Conservation (phyloP, 768 basidiomycete species). For the Auriculariales sp. region DNA sequence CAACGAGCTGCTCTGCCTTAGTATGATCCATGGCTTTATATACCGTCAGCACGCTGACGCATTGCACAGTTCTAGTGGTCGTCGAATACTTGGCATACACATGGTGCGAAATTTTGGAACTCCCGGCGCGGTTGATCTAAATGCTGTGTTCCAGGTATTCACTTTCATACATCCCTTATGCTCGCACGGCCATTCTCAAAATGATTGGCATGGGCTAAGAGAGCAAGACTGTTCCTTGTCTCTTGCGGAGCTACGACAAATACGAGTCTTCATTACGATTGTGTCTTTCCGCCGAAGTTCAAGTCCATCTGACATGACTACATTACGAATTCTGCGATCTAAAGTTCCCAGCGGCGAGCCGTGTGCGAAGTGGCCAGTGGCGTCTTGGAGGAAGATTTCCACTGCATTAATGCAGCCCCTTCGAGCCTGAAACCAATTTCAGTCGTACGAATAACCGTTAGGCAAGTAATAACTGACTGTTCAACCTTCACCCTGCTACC, state of each 20-base stretch:
- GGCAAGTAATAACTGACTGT: too few relatives aligned
- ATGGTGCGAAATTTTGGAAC: constrained; percentile 60
- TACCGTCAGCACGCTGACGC: background rate
- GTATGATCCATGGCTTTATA: background rate
- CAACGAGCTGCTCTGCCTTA: constrained; percentile 21
- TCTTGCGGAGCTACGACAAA: background rate
- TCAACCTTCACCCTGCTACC: too few relatives aligned
- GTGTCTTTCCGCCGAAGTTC: too few relatives aligned
- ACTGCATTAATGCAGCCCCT: too few relatives aligned
- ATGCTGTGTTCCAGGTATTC: constrained; percentile 14
- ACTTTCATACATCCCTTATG: constrained; percentile 73
- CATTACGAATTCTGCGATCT: too few relatives aligned
- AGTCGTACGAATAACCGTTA: too few relatives aligned
- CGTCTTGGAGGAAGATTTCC: too few relatives aligned
- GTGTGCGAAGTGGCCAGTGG: background rate
- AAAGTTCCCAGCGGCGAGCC: background rate
- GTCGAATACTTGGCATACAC: constrained; percentile 84
- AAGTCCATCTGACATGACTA: too few relatives aligned
- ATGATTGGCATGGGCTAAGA: constrained; percentile 31
- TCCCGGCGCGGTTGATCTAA: background rate
- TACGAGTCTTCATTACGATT: too few relatives aligned
- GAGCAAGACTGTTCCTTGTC: background rate
- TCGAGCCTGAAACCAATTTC: too few relatives aligned
- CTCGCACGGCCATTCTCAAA: constrained; percentile 57
- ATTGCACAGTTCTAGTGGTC: constrained; percentile 64